phyloP scores from a whole-genome alignment of 1,139 yeast species.

The Saccharomyces hybrid region DNA sequence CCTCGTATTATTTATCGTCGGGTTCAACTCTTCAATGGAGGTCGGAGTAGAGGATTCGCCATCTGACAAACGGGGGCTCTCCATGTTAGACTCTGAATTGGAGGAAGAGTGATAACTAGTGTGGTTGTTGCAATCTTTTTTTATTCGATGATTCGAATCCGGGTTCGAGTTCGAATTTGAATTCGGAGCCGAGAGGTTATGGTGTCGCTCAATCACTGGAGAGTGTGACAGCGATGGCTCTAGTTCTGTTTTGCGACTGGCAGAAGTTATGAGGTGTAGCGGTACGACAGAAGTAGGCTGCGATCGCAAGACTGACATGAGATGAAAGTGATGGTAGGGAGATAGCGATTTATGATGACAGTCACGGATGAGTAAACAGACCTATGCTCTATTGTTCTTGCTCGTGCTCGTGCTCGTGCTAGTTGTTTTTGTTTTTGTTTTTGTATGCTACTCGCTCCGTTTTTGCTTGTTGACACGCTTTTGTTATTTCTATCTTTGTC shows the following conservation, averaged over 20 bases:
- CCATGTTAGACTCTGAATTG: constrained; percentile 20
- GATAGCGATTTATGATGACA: background rate
- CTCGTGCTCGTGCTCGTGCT: background rate
- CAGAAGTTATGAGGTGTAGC: background rate
- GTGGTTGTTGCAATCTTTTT: constrained; percentile 7
- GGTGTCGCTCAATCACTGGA: background rate
- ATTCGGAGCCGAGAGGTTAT: background rate
- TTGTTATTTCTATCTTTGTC: background rate
- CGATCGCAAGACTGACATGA: constrained; percentile 1
- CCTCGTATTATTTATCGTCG: background rate
- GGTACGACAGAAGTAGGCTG: background rate
- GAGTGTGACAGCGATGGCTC: background rate
- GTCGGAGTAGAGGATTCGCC: constrained; percentile 22
- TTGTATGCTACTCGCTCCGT: background rate
- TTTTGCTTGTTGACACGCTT: constrained; percentile 1
- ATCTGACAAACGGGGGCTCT: constrained; percentile 16
- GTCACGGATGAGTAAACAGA: background rate
- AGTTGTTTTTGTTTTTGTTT: background rate
- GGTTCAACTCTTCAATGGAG: constrained; percentile 17
- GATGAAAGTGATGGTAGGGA: background rate
- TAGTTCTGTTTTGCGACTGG: background rate
- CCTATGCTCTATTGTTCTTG: background rate
- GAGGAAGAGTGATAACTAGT: constrained; percentile 18
- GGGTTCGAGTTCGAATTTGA: background rate
- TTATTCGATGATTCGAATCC: background rate